A percentile compares a stretch with the other conserved stretches of the same genome.
Evolutionary conservation across 768 basidiomycete genomes (phyloP).

Genomic region (Panus rudis): DNA sequence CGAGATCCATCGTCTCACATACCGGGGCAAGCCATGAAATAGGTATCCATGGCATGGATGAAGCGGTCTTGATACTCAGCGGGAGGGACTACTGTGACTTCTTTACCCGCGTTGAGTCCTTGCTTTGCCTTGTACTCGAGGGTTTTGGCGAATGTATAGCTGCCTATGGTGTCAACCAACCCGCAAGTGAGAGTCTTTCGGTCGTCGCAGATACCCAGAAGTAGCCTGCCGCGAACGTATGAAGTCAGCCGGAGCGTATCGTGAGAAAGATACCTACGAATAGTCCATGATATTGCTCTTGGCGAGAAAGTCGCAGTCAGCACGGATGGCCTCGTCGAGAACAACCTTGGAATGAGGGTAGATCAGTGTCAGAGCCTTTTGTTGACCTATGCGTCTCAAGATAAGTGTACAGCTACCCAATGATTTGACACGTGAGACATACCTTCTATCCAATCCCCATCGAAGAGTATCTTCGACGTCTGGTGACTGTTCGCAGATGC

Average conservation of each 20-base stretch:
- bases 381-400: slow-evolving; percentile 41
- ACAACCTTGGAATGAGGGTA: slow-evolving; percentile 70
- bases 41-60: slow-evolving; percentile 60
- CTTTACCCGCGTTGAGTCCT: slow-evolving; percentile 59
- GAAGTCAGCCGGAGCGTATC: slow-evolving; percentile 1
- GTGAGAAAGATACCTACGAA: slow-evolving; percentile 43
- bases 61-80: slow-evolving; percentile 76
- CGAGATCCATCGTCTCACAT: slow-evolving; percentile 4
- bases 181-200: slow-evolving; percentile 67
- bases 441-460: slow-evolving; percentile 85
- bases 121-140: slow-evolving; percentile 84
- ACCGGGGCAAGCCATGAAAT: slow-evolving; percentile 77
- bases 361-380: slow-evolving; percentile 55
- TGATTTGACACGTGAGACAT: neutral
- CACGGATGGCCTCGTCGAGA: slow-evolving; percentile 58
- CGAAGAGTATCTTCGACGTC: slow-evolving; percentile 59
- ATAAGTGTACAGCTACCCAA: neutral
- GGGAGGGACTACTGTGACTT: slow-evolving; percentile 76
- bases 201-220: slow-evolving; percentile 66
- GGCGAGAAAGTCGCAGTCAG: slow-evolving; percentile 68
- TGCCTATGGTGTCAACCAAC: slow-evolving; percentile 80
- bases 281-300: slow-evolving; percentile 84
- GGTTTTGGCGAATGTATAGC: slow-evolving; percentile 81
- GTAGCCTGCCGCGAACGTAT: slow-evolving; percentile 42
- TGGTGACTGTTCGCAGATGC: slow-evolving; percentile 23